phyloP scores from a whole-genome alignment of 805 yeast genomes.

The Saturnispora gosingensis region DNA sequence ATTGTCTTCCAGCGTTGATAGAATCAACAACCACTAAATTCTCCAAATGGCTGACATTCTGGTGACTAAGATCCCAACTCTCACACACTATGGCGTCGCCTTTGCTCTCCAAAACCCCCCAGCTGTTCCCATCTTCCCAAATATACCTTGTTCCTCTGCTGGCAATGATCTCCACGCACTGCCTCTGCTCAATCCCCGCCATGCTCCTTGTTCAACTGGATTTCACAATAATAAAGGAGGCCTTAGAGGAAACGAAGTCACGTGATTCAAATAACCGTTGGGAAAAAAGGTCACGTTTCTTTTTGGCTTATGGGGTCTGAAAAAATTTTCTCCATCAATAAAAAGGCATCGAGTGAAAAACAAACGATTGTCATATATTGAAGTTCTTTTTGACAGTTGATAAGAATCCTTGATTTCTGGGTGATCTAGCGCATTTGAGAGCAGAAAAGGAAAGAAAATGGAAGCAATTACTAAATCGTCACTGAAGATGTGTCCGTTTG shows the following conservation, averaged over 20 bases:
- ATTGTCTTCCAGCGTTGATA: slow-evolving; percentile 38
- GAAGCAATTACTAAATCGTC: slow-evolving; percentile 73
- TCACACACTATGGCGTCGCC: not conserved
- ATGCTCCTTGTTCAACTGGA: not conserved
- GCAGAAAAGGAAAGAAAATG: slow-evolving; percentile 35
- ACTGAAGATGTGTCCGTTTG: slow-evolving; percentile 75
- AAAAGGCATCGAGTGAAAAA: not conserved
- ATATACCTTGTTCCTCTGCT: not conserved
- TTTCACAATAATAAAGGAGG: too few relatives aligned
- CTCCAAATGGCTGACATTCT: not conserved
- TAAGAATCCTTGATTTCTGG: not conserved
- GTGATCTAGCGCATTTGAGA: not conserved
- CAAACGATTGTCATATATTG: not conserved
- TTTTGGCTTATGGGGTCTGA: not conserved
- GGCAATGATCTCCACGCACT: not conserved
- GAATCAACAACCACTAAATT: slow-evolving; percentile 36
- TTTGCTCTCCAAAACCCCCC: not conserved
- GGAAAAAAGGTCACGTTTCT: not conserved
- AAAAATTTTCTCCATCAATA: not conserved
- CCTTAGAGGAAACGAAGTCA: not conserved
- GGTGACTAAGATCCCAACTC: not conserved
- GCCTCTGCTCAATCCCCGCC: not conserved
- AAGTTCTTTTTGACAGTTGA: not conserved
- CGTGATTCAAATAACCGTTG: not conserved
- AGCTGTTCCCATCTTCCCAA: not conserved